Evolutionary conservation across 345 rosid species (phyloP).

Genomic region (Citrus cavaleriei): DNA sequence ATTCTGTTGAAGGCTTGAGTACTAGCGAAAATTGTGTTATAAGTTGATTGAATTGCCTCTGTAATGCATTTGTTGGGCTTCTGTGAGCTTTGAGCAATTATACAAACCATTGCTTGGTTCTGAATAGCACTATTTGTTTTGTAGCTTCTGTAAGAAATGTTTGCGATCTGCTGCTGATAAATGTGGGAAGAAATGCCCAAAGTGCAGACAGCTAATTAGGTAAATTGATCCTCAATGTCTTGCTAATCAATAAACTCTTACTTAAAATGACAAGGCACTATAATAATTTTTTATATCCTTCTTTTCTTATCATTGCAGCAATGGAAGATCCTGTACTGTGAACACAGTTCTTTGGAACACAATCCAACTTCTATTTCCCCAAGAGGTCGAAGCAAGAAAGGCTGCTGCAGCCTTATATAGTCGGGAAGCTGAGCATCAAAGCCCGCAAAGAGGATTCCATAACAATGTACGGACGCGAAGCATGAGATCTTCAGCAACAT

Average conservation of each 20-base stretch:
- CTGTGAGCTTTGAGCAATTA: not conserved
- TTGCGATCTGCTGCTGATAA: slow-evolving; percentile 77
- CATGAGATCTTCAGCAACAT: not conserved
- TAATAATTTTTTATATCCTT: not conserved
- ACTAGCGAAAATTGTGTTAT: not conserved
- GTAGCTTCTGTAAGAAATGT: slow-evolving; percentile 89
- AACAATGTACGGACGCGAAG: slow-evolving; percentile 9
- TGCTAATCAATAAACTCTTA: not conserved
- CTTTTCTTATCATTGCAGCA: slow-evolving; percentile 34
- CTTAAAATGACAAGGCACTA: not conserved
- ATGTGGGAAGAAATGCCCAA: slow-evolving; percentile 91
- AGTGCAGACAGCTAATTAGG: slow-evolving; percentile 90
- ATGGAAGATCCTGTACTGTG: slow-evolving; percentile 81
- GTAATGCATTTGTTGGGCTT: not conserved
- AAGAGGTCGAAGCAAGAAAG: slow-evolving; percentile 79
- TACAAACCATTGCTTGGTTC: not conserved
- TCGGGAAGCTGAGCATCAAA: slow-evolving; percentile 21
- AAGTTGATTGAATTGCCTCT: not conserved
- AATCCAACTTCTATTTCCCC: slow-evolving; percentile 86
- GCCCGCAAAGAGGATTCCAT: slow-evolving; percentile 11
- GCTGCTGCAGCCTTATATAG: slow-evolving; percentile 29
- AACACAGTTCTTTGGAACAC: slow-evolving; percentile 98
- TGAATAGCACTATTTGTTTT: slow-evolving; percentile 1
- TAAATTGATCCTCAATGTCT: slow-evolving; percentile 12
- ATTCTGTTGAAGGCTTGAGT: not conserved